Conservation (phyloP, 371 early-diverging fungal species). For the Mortierella sp. region DNA sequence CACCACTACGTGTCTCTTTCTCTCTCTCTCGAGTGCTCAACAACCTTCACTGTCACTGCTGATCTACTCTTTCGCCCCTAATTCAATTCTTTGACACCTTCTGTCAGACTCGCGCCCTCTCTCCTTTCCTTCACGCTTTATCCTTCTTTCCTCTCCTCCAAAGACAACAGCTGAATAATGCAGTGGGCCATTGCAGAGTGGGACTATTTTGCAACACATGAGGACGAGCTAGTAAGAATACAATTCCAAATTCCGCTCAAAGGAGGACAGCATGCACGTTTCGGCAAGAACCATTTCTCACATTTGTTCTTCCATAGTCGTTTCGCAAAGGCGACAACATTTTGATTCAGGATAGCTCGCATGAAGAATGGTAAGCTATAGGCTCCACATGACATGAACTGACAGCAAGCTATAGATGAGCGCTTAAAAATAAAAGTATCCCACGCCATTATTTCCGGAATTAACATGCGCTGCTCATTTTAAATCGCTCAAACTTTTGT, state of each 20-base stretch:
- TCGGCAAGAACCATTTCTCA: neutral
- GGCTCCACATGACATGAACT: neutral
- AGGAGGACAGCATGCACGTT: neutral
- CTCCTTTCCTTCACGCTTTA: neutral
- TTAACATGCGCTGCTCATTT: neutral
- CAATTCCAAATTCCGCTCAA: neutral
- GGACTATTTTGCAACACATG: conserved; percentile 53
- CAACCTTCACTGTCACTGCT: too few species aligned
- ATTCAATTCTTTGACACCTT: too few species aligned
- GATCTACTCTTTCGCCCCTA: too few species aligned
- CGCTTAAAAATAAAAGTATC: neutral
- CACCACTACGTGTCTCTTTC: too few species aligned
- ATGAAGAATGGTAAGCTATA: conserved; percentile 46
- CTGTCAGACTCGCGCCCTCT: neutral
- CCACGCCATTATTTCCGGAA: neutral
- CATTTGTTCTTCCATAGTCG: conserved; percentile 14
- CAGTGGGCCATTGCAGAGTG: conserved; percentile 57
- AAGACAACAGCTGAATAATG: conserved; percentile 13
- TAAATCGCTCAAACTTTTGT: conserved; percentile 1
- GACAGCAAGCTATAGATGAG: neutral
- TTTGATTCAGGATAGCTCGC: conserved; percentile 42
- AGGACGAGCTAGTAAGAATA: conserved; percentile 52
- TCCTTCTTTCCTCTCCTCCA: neutral
- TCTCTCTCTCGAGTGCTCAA: too few species aligned
- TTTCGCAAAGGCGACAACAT: conserved; percentile 49